A percentile compares a stretch with the other conserved stretches of the same genome.
Conservation (phyloP, 768 basidiomycete species). For the Macrolepiota albuminosa region DNA sequence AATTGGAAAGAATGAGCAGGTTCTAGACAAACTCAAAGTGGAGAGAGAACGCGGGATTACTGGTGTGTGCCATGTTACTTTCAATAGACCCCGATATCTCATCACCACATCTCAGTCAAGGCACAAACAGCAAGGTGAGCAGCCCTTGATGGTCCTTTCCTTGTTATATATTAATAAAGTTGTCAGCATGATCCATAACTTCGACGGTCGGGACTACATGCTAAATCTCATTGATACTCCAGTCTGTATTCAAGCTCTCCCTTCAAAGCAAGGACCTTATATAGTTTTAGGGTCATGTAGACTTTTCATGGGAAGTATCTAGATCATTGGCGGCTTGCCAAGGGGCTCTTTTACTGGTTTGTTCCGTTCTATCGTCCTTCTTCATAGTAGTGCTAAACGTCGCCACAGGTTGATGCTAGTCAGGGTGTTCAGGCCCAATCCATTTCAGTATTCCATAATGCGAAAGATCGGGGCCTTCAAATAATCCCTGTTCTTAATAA, state of each 20-base stretch:
- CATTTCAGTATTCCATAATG: slow-evolving; percentile 89
- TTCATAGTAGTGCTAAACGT: background rate
- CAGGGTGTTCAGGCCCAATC: slow-evolving; percentile 98
- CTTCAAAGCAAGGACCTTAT: background rate
- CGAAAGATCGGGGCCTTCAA: slow-evolving; percentile 71
- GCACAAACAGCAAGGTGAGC: slow-evolving; percentile 87
- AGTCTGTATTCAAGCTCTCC: slow-evolving; percentile 31
- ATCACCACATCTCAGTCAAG: slow-evolving; percentile 55
- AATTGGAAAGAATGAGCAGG: slow-evolving; percentile 72
- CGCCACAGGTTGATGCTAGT: slow-evolving; percentile 81
- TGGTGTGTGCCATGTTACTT: slow-evolving; percentile 35
- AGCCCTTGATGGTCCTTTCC: background rate
- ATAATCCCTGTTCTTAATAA: slow-evolving; percentile 95
- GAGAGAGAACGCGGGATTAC: slow-evolving; percentile 97
- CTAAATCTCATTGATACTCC: slow-evolving; percentile 97
- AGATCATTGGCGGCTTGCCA: slow-evolving; percentile 91
- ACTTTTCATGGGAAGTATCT: slow-evolving; percentile 96
- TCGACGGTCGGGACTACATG: slow-evolving; percentile 55
- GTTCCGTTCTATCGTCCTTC: slow-evolving; percentile 4
- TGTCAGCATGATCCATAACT: slow-evolving; percentile 71
- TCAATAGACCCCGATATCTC: background rate
- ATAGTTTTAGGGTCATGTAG: slow-evolving; percentile 77
- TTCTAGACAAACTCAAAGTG: slow-evolving; percentile 92
- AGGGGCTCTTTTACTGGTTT: slow-evolving; percentile 69
- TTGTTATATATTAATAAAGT: slow-evolving; percentile 5